A percentile compares a stretch with the other conserved stretches of the same genome.
Conservation (phyloP, 805 yeast species). For the Candida yuanshanica region DNA sequence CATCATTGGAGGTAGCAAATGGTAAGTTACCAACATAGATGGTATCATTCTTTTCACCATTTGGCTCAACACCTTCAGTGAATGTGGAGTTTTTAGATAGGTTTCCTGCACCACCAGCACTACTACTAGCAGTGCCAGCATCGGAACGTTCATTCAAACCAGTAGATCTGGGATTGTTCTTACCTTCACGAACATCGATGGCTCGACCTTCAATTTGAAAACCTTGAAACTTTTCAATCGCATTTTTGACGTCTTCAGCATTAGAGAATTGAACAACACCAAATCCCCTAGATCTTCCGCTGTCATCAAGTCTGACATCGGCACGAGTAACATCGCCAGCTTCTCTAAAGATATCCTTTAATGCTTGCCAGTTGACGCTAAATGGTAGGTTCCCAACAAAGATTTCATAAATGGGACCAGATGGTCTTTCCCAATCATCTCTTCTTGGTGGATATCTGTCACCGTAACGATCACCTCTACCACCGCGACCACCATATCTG, state of each 20-base stretch:
- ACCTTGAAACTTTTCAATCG: slow-evolving; percentile 66
- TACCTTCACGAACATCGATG: slow-evolving; percentile 77
- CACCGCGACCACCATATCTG: slow-evolving; percentile 10
- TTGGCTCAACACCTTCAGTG: slow-evolving; percentile 58
- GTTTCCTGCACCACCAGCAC: neutral
- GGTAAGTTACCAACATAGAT: slow-evolving; percentile 79
- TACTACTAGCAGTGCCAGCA: neutral
- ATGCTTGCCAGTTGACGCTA: slow-evolving; percentile 75
- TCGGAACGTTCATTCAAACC: slow-evolving; percentile 1
- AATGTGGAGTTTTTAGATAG: slow-evolving; percentile 37
- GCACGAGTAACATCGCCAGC: slow-evolving; percentile 80
- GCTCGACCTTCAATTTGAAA: slow-evolving; percentile 68
- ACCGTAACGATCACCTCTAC: slow-evolving; percentile 6
- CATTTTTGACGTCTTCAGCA: slow-evolving; percentile 63
- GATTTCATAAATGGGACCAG: slow-evolving; percentile 41
- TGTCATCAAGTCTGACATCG: slow-evolving; percentile 59
- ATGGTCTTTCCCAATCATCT: slow-evolving; percentile 5
- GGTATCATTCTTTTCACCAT: slow-evolving; percentile 53
- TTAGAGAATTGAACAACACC: slow-evolving; percentile 73
- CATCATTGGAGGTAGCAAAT: slow-evolving; percentile 80
- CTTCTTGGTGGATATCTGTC: slow-evolving; percentile 23
- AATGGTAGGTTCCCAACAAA: slow-evolving; percentile 82
- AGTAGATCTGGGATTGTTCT: too few relatives aligned
- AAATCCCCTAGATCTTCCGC: slow-evolving; percentile 79
- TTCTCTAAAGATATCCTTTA: slow-evolving; percentile 76